These are phyloP conservation scores for Plasmodium chabaudi DNA, from an alignment of 169 alveolate genomes.

Conservation along the genomic window DNA sequence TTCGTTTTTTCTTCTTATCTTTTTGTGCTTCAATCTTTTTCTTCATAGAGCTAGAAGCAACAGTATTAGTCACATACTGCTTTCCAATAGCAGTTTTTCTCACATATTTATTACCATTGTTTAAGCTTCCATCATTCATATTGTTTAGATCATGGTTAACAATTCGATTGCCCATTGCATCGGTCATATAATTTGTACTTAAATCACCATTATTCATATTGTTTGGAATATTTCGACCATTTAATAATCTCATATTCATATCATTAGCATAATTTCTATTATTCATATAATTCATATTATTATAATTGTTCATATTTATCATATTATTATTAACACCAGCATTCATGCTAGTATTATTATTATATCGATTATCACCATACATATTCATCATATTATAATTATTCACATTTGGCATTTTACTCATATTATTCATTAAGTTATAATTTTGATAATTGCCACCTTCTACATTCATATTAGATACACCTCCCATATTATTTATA, in stretches of 20 bases:
- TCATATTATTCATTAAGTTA: constrained; percentile 12
- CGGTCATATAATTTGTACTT: neutral
- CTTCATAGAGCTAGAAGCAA: neutral
- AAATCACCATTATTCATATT: neutral
- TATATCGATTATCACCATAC: constrained; percentile 19
- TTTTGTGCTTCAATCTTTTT: constrained; percentile 12
- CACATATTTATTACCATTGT: neutral
- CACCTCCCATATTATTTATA: neutral
- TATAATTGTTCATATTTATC: constrained; percentile 20
- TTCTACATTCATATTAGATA: too few species aligned
- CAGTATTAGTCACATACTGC: neutral
- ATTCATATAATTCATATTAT: constrained; percentile 29
- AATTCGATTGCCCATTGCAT: neutral
- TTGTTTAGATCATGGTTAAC: neutral
- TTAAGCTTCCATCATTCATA: neutral
- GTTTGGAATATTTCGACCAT: neutral
- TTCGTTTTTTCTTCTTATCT: constrained; percentile 16
- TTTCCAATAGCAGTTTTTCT: neutral
- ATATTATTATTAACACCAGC: constrained; percentile 27
- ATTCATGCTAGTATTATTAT: neutral
- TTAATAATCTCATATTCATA: constrained; percentile 31
- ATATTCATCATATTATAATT: constrained; percentile 26
- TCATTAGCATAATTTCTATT: too few species aligned
- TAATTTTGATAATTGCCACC: constrained; percentile 12
- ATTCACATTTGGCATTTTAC: constrained; percentile 5